These are phyloP conservation scores for Thelonectria olida DNA, from an alignment of 2,329 filamentous ascomycete genomes.

Conservation along the genomic window DNA sequence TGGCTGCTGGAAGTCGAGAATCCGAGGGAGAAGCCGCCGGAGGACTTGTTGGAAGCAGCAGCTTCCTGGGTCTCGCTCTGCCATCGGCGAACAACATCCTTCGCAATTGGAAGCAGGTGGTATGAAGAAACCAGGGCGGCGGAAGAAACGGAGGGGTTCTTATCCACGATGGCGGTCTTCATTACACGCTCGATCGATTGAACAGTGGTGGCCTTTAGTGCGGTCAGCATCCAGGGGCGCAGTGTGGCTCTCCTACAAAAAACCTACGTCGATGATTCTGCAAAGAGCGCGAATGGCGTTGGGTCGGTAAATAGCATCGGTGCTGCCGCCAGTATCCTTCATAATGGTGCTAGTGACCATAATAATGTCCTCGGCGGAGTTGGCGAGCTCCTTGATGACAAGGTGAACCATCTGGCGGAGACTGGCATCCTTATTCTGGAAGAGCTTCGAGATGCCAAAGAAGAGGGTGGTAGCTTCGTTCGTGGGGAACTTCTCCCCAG, in stretches of 20 bases:
- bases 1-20: slow-evolving; percentile 84
- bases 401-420: slow-evolving; percentile 99
- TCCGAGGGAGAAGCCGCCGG: slow-evolving; percentile 87
- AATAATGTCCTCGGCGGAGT: slow-evolving; percentile 97
- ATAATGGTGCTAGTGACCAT: slow-evolving; percentile 99
- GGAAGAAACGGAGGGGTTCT: slow-evolving; percentile 96
- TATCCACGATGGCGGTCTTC: slow-evolving; percentile 99
- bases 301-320: slow-evolving; percentile 90
- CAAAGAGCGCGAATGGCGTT: slow-evolving; percentile 96
- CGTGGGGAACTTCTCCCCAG: slow-evolving; percentile 94
- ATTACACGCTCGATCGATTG: slow-evolving; percentile 98
- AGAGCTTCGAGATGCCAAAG: slow-evolving; percentile 98
- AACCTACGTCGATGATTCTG: slow-evolving; percentile 90
- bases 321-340: slow-evolving; percentile 98
- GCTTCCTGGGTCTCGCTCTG: slow-evolving; percentile 98
- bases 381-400: slow-evolving; percentile 95
- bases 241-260: slow-evolving; percentile 23
- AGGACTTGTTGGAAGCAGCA: slow-evolving; percentile 88
- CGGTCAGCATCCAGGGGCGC: slow-evolving; percentile 40
- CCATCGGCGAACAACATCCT: slow-evolving; percentile 95
- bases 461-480: slow-evolving; percentile 98
- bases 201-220: slow-evolving; percentile 82
- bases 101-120: slow-evolving; percentile 94
- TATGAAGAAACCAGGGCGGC: slow-evolving; percentile 97
- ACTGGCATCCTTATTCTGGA: slow-evolving; percentile 99